Percentiles rank a stretch among this genome's conserved stretches.
Conservation (phyloP, 257 asterid genomes). For the Buddleja alternifolia region DNA sequence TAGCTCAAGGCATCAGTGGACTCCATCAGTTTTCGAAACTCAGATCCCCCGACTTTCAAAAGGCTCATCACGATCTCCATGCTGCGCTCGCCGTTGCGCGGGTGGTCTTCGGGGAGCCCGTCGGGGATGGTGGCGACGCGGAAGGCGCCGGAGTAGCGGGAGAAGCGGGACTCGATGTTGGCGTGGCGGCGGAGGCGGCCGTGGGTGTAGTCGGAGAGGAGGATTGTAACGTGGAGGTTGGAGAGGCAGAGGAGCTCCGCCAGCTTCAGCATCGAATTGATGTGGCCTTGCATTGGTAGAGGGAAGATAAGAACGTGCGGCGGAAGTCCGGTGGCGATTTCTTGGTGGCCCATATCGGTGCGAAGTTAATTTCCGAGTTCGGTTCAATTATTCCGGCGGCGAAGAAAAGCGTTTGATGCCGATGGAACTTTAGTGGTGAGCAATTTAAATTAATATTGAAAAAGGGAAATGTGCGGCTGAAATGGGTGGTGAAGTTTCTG, state of each 20-base stretch:
- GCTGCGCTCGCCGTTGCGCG: constrained; percentile 48
- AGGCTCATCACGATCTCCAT: constrained; percentile 48
- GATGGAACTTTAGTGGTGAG: background rate
- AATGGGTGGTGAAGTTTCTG: too few relatives aligned
- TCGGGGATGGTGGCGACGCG: constrained; percentile 48
- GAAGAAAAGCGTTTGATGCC: background rate
- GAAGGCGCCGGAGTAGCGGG: constrained; percentile 48
- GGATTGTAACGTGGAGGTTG: constrained; percentile 56
- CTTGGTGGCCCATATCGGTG: constrained; percentile 21
- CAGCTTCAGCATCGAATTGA: constrained; percentile 67
- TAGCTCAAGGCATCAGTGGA: constrained; percentile 35
- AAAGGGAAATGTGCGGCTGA: background rate
- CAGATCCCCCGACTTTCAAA: constrained; percentile 40
- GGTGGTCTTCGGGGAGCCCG: constrained; percentile 61
- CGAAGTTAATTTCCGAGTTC: too few relatives aligned
- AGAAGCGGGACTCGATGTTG: constrained; percentile 42
- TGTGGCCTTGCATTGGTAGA: constrained; percentile 66
- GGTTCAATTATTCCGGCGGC: background rate
- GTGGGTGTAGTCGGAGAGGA: constrained; percentile 52
- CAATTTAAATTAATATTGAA: background rate
- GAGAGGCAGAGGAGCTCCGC: constrained; percentile 63
- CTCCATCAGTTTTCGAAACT: constrained; percentile 46
- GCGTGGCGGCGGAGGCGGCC: constrained; percentile 51
- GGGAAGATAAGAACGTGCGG: constrained; percentile 76
- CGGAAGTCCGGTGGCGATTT: constrained; percentile 33